A percentile compares a stretch with the other conserved stretches of the same genome.
Evolutionary conservation across 2,329 filamentous ascomycete genomes (phyloP).

Genomic region (Nemania diffusa): DNA sequence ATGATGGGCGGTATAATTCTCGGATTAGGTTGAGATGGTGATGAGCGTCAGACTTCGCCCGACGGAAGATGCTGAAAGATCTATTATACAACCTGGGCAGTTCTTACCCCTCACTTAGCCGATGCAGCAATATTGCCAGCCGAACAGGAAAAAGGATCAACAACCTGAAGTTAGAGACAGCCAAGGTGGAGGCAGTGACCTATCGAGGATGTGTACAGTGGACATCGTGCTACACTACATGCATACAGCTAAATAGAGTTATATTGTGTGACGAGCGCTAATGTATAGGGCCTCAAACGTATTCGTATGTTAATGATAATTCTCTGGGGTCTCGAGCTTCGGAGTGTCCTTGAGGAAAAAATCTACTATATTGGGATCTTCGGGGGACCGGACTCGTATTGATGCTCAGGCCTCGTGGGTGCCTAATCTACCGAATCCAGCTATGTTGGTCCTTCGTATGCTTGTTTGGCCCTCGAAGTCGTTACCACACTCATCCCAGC

Average conservation of each 20-base stretch:
- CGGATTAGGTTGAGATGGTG: slow-evolving; percentile 7
- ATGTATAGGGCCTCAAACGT: neutral
- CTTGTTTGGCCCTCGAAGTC: neutral
- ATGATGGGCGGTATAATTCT: slow-evolving; percentile 8
- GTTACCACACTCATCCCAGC: neutral
- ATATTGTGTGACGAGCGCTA: neutral
- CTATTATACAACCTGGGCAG: slow-evolving; percentile 4
- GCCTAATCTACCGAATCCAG: neutral
- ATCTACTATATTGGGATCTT: neutral
- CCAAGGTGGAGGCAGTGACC: neutral
- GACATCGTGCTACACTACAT: slow-evolving; percentile 2
- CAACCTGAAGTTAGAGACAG: neutral
- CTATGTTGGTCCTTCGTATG: neutral
- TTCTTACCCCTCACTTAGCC: neutral
- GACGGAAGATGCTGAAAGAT: slow-evolving; percentile 5
- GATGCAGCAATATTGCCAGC: neutral
- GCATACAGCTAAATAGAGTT: neutral
- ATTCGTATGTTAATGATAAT: neutral
- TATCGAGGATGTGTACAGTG: slow-evolving; percentile 2
- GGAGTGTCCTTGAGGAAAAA: neutral
- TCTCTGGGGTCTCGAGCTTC: neutral
- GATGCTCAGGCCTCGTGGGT: neutral
- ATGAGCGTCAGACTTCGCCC: slow-evolving; percentile 3
- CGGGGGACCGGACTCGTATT: neutral
- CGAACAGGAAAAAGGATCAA: neutral